Conservation (phyloP, 2,329 filamentous ascomycete species). For the Microdochium nivale region DNA sequence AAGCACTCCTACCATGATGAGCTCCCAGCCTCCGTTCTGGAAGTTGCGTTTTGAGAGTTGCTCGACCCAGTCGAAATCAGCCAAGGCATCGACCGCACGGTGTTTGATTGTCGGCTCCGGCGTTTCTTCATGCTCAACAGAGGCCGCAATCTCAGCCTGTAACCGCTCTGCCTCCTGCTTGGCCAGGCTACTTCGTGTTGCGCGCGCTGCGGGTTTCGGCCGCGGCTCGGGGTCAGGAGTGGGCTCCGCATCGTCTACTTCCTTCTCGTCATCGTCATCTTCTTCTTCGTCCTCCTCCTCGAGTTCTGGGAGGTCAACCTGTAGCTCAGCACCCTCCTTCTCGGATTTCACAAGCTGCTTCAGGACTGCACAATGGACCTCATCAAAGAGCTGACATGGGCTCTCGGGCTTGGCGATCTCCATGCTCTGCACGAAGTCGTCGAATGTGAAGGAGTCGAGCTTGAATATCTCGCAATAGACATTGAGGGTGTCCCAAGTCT, state of each 20-base stretch:
- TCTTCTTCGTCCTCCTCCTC: constrained; percentile 61
- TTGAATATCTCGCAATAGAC: constrained; percentile 96
- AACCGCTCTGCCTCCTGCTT: constrained; percentile 69
- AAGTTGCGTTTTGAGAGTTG: constrained; percentile 78
- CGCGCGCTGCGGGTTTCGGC: constrained; percentile 56
- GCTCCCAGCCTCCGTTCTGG: constrained; percentile 79
- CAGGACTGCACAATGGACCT: constrained; percentile 84
- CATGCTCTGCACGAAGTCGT: constrained; percentile 89
- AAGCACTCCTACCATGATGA: constrained; percentile 79
- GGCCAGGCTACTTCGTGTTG: constrained; percentile 77
- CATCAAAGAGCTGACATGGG: constrained; percentile 77
- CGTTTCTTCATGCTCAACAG: constrained; percentile 36
- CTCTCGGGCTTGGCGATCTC: constrained; percentile 64
- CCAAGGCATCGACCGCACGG: constrained; percentile 68
- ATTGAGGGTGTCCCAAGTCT: constrained; percentile 94
- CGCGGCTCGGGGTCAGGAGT: constrained; percentile 64
- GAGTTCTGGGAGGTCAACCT: constrained; percentile 69
- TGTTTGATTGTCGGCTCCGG: constrained; percentile 45
- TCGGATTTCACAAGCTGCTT: constrained; percentile 77
- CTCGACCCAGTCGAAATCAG: constrained; percentile 75
- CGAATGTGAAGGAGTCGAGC: constrained; percentile 94
- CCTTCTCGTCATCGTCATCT: constrained; percentile 45
- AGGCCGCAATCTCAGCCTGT: constrained; percentile 48
- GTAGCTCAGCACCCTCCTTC: constrained; percentile 66
- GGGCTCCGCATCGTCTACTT: constrained; percentile 39